These are phyloP conservation scores for Amborella trichopoda DNA, from an alignment of 164 flowering plant species.

Conservation along the genomic window DNA sequence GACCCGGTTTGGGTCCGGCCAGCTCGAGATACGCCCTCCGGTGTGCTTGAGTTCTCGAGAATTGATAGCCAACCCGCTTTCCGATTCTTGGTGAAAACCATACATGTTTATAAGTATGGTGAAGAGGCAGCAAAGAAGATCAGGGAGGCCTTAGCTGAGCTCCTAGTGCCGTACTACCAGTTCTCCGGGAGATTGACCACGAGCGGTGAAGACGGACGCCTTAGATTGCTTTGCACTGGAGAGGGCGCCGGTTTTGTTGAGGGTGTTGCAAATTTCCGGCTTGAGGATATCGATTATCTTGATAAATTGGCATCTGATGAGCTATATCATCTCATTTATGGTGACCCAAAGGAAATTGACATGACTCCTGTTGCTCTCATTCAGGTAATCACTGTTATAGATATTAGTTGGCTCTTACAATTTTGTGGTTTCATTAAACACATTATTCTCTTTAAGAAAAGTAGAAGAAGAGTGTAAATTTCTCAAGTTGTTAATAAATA, in stretches of 20 bases:
- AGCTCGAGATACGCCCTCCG: constrained; percentile 23
- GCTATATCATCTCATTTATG: constrained; percentile 34
- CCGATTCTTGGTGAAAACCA: constrained; percentile 29
- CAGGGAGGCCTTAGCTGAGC: constrained; percentile 36
- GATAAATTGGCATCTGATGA: constrained; percentile 19
- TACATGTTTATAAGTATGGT: constrained; percentile 41
- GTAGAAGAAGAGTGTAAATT: too few relatives aligned
- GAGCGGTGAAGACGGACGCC: constrained; percentile 10
- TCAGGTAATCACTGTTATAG: constrained; percentile 40
- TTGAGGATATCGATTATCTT: constrained; percentile 26
- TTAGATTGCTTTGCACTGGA: constrained; percentile 34
- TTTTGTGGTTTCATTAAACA: too few relatives aligned
- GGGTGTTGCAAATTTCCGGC: constrained; percentile 32
- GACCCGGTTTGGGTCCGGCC: constrained; percentile 23
- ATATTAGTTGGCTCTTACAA: too few relatives aligned
- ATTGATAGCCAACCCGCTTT: constrained; percentile 36
- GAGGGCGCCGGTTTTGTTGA: constrained; percentile 54
- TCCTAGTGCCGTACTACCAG: constrained; percentile 61
- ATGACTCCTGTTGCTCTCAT: constrained; percentile 40
- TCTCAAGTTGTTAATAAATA: too few relatives aligned
- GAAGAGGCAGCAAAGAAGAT: constrained; percentile 22
- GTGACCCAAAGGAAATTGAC: constrained; percentile 12
- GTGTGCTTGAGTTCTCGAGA: constrained; percentile 26
- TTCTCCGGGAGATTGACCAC: constrained; percentile 45
- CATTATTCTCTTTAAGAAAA: too few relatives aligned